These are phyloP conservation scores for Citrus sinensis DNA, from an alignment of 345 rosid genomes.

Conservation along the genomic window DVS_A1.0 CM039161.1:1628501-1629000, in stretches of 20 bases:
- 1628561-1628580: too few species aligned
- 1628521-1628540: neutral
- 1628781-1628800: slow-evolving; percentile 11
- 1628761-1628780: slow-evolving; percentile 10
- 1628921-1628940: slow-evolving; percentile 19
- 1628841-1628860: slow-evolving; percentile 18
- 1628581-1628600: neutral
- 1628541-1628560: too few species aligned
- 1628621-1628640: neutral
- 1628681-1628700: neutral
- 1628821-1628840: neutral
- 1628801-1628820: slow-evolving; percentile 1
- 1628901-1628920: slow-evolving; percentile 4
- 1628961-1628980: slow-evolving; percentile 63
- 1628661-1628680: neutral
- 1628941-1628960: slow-evolving; percentile 36
- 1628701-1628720: neutral
- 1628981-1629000: slow-evolving; percentile 86
- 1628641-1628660: too few species aligned
- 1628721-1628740: neutral
- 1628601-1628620: neutral
- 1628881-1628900: neutral
- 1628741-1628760: neutral
- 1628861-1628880: slow-evolving; percentile 4
- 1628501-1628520: neutral